Evolutionary conservation across 2,329 filamentous ascomycete species (phyloP), one percentile per base, ranked within the genome.

Genomic region (Didymella lethalis): DNA sequence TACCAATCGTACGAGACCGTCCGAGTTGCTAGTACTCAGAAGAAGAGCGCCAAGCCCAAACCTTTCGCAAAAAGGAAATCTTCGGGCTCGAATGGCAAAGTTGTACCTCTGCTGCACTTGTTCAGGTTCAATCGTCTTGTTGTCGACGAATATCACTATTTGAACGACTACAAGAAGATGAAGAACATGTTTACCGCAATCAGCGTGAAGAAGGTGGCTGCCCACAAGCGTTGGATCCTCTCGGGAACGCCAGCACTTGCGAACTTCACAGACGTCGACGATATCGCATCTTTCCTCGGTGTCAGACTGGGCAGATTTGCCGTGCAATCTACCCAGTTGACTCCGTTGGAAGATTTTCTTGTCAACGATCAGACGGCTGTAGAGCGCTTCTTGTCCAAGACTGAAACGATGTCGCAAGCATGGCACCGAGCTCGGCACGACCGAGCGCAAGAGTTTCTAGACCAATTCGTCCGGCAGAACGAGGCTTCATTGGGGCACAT

Each of bases 91-190:
- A 31, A 18, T n/a, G 32, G 6, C 7, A 25, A 54, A 5, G 18
- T 55, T 16, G 46, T 65, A 1, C 70, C 70, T 43, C 46, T 86
- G 0, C 67, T 90, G 0, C 86, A 90, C 59, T 81, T 86, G 65
- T 90, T 89, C 67, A 72, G 77, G 2, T 90, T 85, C 69, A 84
- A 84, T 54, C 80, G 88, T 6, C 58, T 90, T 0, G 81, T 90
- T 2, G 78, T 89, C 1, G 88, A 90, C 60, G 88, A 90, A 63
- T 89, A 86, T 63, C 85, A 87, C 0, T 87, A 89, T 61, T 75
- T 84, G 5, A 77, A 79, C 20, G 64, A 44, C 68, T 76, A 16
- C 71, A 80, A 48, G 75, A 79, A 59, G 26, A 51, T 61, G 4
- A 57, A 61, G 4, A 72, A 65, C 23, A 48, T 61, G 25, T 25